Percentiles rank a stretch among this genome's conserved stretches.
phyloP scores from a whole-genome alignment of 441 rosid species.

The Populus tomentosa region DNA sequence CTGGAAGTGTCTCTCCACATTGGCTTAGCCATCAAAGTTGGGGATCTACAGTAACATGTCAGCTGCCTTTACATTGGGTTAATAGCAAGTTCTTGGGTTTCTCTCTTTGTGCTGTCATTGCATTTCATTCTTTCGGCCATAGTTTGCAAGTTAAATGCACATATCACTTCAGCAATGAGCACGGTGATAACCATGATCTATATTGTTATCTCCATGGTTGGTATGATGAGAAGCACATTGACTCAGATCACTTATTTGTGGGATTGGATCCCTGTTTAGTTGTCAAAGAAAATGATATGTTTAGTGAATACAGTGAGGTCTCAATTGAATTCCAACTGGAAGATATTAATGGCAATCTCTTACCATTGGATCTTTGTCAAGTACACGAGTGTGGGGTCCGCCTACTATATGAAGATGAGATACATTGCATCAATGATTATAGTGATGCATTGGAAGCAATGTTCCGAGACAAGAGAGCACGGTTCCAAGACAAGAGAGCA shows the following conservation, averaged over 20 bases:
- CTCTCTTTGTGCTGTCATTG: neutral
- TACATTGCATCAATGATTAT: neutral
- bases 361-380: neutral
- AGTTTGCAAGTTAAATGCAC: neutral
- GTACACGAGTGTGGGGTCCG: slow-evolving; percentile 6
- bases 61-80: slow-evolving; percentile 3
- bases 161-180: slow-evolving; percentile 6
- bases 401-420: neutral
- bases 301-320: neutral
- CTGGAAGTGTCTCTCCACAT: slow-evolving; percentile 9
- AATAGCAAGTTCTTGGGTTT: slow-evolving; percentile 7
- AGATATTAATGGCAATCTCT: neutral
- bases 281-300: neutral
- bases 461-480: no score
- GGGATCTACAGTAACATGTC: slow-evolving; percentile 9
- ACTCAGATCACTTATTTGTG: neutral
- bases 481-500: no score
- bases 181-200: neutral
- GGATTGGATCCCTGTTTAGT: neutral
- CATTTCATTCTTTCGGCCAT: neutral
- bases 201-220: neutral
- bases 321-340: neutral
- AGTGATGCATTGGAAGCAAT: no score
- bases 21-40: slow-evolving; percentile 9
- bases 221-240: neutral